A percentile compares a stretch with the other conserved stretches of the same genome.
Conservation (phyloP, 257 asterid species). For the Penstemon newberryi region DNA sequence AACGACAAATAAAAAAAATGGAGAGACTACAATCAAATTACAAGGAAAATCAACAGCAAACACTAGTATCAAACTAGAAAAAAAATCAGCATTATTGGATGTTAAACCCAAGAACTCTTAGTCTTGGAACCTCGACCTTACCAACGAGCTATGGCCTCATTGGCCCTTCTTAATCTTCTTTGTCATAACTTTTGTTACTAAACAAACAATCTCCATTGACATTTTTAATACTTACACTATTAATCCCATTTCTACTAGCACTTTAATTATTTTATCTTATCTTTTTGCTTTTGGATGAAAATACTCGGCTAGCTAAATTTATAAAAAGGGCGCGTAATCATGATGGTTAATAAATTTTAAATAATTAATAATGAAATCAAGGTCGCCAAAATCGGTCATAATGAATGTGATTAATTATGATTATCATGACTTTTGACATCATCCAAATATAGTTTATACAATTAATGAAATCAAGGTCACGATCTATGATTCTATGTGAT, state of each 20-base stretch:
- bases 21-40: too few species aligned
- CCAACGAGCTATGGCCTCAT: too few species aligned
- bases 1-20: too few species aligned
- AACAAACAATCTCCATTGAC: conserved; percentile 20
- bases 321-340: conserved; percentile 28
- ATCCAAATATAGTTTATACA: neutral
- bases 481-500: too few species aligned
- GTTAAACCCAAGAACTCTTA: too few species aligned
- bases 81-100: too few species aligned
- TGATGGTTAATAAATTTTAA: conserved; percentile 28
- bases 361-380: conserved; percentile 15
- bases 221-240: conserved; percentile 28
- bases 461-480: too few species aligned
- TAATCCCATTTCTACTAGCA: conserved; percentile 33
- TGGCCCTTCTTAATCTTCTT: neutral
- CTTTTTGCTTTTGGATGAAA: neutral
- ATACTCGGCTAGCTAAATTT: neutral
- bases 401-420: conserved; percentile 16
- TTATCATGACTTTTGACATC: conserved; percentile 34
- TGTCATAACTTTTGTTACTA: conserved; percentile 15
- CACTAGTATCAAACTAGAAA: too few species aligned
- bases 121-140: too few species aligned
- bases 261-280: conserved; percentile 1
- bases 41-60: too few species aligned
- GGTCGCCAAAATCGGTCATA: conserved; percentile 19